Evolutionary conservation across 495 filamentous ascomycete genomes (phyloP), one percentile per base, ranked within the genome.

Genomic region (Aspergillus cavernicola): DNA sequence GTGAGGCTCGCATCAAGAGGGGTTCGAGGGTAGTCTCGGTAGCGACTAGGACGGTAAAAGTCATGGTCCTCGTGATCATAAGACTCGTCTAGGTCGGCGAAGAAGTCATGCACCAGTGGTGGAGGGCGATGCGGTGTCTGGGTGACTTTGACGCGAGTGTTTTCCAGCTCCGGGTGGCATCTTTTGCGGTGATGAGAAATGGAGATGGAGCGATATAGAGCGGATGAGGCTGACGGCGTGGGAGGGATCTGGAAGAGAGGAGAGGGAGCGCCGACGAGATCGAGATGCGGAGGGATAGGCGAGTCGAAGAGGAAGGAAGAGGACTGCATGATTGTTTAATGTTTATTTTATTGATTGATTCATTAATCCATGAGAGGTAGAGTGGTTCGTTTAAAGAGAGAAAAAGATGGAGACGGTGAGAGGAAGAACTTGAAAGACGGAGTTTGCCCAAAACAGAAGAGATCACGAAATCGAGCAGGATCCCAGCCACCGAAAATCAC

Each of bases 181-280:
- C 76, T 69, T 58, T 80, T 79, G 36, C 75, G 74, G 52, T 53
- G 33, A 16, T 51, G 58, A 3, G 62, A 63, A 20, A 81, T 56
- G 36, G 76, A 84, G 8, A 83, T 81, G 8, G 83, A 84, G 53
- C 70, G 70, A 57, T 85, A 82, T 15, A 81, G 59, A 8, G 85
- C 83, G 22, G 74, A 80, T 7, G 83, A 81, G 2, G 81, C 73
- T 4, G 85, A 84, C 4, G 82, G 78, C 13, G 86, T 82, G n/a
- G 71, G 66, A 4, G 88, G 87, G 2, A 85, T 80, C 53, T 83
- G 86, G 64, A 90, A 91, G 59, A 91, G 68, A 50, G 80, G 78
- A 4, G 80, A 80, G 53, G 72, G 76, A 23, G 77, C 70, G 50
- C 73, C 79, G 31, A 65, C 80, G 66, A 60, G 78, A 70, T 80